A percentile compares a stretch with the other conserved stretches of the same genome.
Conservation (phyloP, 345 rosid species). For the Corchorus capsularis region DNA sequence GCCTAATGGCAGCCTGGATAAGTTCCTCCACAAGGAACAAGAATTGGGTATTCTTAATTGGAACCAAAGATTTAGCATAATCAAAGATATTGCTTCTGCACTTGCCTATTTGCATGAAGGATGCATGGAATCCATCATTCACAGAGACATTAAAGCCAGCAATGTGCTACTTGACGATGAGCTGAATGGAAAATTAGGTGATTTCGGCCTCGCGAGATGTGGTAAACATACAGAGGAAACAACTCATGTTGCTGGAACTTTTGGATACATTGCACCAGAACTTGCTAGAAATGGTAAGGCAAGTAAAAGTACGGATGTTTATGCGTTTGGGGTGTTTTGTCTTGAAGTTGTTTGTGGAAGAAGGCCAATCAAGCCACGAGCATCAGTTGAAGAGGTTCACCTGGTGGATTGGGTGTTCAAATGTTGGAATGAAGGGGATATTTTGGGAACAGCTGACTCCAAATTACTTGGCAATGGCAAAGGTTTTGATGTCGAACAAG, state of each 20-base stretch:
- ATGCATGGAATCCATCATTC: constrained; percentile 55
- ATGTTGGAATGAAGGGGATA: not conserved
- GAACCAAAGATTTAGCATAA: constrained; percentile 57
- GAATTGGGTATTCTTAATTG: constrained; percentile 37
- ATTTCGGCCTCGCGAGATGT: not conserved
- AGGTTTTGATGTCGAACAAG: not conserved
- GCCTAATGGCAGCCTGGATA: constrained; percentile 9
- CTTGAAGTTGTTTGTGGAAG: not conserved
- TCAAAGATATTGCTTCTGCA: constrained; percentile 60
- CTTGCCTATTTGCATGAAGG: constrained; percentile 48
- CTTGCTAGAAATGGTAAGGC: not conserved
- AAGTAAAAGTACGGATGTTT: constrained; percentile 23
- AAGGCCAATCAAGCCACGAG: not conserved
- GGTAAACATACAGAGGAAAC: not conserved
- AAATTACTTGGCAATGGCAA: not conserved
- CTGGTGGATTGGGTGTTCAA: not conserved
- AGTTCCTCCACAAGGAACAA: constrained; percentile 13
- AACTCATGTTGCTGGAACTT: not conserved
- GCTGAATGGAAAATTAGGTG: not conserved
- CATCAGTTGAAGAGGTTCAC: not conserved
- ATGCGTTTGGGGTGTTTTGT: constrained; percentile 2
- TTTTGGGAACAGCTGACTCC: not conserved
- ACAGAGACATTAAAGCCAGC: constrained; percentile 38
- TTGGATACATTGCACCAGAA: not conserved
- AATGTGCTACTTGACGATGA: constrained; percentile 66